Evolutionary conservation across 1,284 basidiomycete species (phyloP), one percentile per base, ranked within the genome.

Genomic region (Xerocomus nothofagi): DNA sequence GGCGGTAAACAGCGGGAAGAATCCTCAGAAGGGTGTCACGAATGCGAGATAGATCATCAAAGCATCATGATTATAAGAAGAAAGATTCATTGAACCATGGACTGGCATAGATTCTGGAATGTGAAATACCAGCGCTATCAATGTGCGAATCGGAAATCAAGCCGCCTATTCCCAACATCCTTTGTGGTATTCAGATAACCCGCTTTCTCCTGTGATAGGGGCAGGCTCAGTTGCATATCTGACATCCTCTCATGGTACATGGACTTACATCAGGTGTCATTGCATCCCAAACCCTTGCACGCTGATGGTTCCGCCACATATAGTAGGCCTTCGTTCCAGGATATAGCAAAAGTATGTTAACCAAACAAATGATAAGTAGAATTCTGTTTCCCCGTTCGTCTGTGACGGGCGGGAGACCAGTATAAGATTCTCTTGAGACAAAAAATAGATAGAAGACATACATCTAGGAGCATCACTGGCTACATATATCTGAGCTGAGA

Each of bases 281-380:
- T 0, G 69, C 68, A 56, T 77, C 67, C 80, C 80, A 82, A 2
- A 75, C 66, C 51, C 65, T 72, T 7, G 71, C 75, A 20, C 72
- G 70, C 57, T 75, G 73, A 26, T 65, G 65, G 54, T 81, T 80
- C 6, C 76, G 68, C 75, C 73, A 78, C 21, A 74, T 56, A 47
- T 81, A 81, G 55, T 78, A 81, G 10, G 62, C 49, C 51, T 80
- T 77, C n/a, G 77, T 77, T 9, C 65, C 67, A 14, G 78, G 78
- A 53, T 81, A 81, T 44, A 81, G 49, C 34, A 80, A 57, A 18
- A 71, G 6, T 21, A 79, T 49, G 56, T 81, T 81, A 59, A 80
- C 63, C 23, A 61, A 58, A 51, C 70, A 71, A 39, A 81, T 77
- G 18, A 56, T 62, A 36, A 81, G 78, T 17, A 81, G 71, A 8